A percentile compares a stretch with the other conserved stretches of the same genome.
These are phyloP conservation scores for Ustanciosporium gigantosporum DNA, from an alignment of 1,284 basidiomycete species.

Conservation along the genomic window DNA sequence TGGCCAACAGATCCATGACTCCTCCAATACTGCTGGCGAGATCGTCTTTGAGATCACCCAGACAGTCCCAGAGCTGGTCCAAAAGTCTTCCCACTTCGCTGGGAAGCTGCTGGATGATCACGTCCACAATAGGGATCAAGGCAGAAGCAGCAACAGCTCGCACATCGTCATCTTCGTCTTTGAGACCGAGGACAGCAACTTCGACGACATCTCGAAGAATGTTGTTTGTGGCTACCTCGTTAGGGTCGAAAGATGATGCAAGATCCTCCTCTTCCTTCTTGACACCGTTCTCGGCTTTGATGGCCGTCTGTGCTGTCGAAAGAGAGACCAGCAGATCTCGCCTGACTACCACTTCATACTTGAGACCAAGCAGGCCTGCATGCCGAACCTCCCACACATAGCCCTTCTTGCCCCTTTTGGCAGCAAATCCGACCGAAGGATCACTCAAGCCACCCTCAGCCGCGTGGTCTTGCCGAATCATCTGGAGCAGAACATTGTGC, in stretches of 20 bases:
- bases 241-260: neutral
- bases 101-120: conserved; percentile 77
- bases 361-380: conserved; percentile 91
- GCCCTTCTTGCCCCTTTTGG: conserved; percentile 62
- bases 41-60: conserved; percentile 93
- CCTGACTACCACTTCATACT: conserved; percentile 94
- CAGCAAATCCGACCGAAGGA: conserved; percentile 54
- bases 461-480: conserved; percentile 84
- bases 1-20: conserved; percentile 81
- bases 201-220: conserved; percentile 49
- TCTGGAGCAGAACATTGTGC: conserved; percentile 81
- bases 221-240: conserved; percentile 10
- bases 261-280: conserved; percentile 28
- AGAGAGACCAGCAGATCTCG: conserved; percentile 79
- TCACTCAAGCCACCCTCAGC: conserved; percentile 18
- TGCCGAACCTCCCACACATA: conserved; percentile 98
- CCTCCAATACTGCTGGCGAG: conserved; percentile 93
- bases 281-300: conserved; percentile 6
- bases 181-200: conserved; percentile 67
- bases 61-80: conserved; percentile 85
- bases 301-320: conserved; percentile 2
- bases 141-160: conserved; percentile 92
- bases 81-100: conserved; percentile 67
- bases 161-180: conserved; percentile 93
- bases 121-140: conserved; percentile 79